Base-by-base conservation (phyloP, 2,329 filamentous ascomycete species). In the Botryosphaeria dothidea region DNA sequence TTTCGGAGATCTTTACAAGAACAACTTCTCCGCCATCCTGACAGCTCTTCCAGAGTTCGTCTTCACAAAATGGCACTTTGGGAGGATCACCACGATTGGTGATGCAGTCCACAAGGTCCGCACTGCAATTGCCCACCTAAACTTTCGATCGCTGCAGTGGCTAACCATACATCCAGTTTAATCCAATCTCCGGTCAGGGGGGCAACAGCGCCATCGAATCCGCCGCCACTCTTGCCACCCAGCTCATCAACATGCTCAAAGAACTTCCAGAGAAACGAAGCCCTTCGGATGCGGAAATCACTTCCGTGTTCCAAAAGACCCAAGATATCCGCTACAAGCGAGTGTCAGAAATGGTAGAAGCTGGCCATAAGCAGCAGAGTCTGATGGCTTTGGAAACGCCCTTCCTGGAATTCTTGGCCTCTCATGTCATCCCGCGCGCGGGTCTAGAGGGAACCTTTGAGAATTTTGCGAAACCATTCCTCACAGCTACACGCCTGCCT, bases 71-170 rank as follows among this genome's bases (percentile, higher is more conserved):
- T 82, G 79, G 75, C 72, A 78, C 56, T 79, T 73, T 38, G 71
- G 74, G 13, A 69, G 80, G 11, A 74, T 79, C 3, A 71, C 81
- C 1, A 69, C 74, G 1, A 73, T 82, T 8, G 80, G 80, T 0
- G 80, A 82, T 67, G 72, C 79, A 1, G 77, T 73, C 4, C 79
- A 82, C 66, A 82, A 81, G 72, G 77, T 75, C 67, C 62, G 38
- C 2, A 19, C 3, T n/a, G n/a, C n/a, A 1, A 7, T 3, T 17
- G 21, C 9, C 21, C 7, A 9, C 17, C n/a, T n/a, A n/a, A n/a
- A n/a, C n/a, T n/a, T n/a, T 21, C 9, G 13, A 17, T 23, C 3
- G 1, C 15, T 2, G 4, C 2, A 13, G 6, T 17, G 7, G 8
- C 62, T 58, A 25, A 58, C 31, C 7, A 17, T 2, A 6, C 19